Conservation (phyloP, 2,329 filamentous ascomycete species). For the Periglandula ipomoeae region DNA sequence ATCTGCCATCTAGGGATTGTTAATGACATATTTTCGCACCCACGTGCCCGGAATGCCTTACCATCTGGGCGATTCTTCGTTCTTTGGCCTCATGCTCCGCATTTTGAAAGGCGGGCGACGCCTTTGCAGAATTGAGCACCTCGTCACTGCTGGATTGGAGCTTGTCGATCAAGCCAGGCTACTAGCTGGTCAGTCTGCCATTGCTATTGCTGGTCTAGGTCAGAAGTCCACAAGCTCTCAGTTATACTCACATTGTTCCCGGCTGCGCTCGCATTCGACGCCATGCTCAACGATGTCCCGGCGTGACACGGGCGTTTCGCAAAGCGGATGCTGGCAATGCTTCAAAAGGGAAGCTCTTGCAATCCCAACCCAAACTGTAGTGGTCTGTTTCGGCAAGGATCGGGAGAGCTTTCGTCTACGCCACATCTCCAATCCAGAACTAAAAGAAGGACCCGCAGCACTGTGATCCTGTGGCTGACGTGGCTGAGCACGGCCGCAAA, state of each 20-base stretch:
- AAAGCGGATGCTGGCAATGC: background rate
- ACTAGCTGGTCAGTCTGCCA: slow-evolving; percentile 2
- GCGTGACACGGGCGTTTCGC: background rate
- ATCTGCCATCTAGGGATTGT: slow-evolving; percentile 37
- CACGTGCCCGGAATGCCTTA: slow-evolving; percentile 10
- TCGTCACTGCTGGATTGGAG: slow-evolving; percentile 28
- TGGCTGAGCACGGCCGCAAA: background rate
- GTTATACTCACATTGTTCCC: slow-evolving; percentile 19
- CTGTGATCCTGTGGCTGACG: background rate
- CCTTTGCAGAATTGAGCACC: slow-evolving; percentile 29
- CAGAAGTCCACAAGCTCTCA: background rate
- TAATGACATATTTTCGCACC: slow-evolving; percentile 7
- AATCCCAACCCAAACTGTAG: background rate
- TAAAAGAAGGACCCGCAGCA: too few relatives aligned
- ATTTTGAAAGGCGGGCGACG: slow-evolving; percentile 25
- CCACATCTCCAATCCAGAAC: background rate
- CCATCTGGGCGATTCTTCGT: slow-evolving; percentile 28
- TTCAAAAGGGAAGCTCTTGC: background rate
- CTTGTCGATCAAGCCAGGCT: slow-evolving; percentile 30
- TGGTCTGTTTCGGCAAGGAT: background rate
- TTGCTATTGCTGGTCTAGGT: background rate
- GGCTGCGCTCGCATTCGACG: slow-evolving; percentile 20
- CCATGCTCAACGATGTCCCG: slow-evolving; percentile 17
- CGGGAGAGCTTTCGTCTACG: background rate
- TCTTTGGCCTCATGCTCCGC: slow-evolving; percentile 31